phyloP scores from a whole-genome alignment of 306 rosid genomes.

The Acacia crassicarpa region DNA sequence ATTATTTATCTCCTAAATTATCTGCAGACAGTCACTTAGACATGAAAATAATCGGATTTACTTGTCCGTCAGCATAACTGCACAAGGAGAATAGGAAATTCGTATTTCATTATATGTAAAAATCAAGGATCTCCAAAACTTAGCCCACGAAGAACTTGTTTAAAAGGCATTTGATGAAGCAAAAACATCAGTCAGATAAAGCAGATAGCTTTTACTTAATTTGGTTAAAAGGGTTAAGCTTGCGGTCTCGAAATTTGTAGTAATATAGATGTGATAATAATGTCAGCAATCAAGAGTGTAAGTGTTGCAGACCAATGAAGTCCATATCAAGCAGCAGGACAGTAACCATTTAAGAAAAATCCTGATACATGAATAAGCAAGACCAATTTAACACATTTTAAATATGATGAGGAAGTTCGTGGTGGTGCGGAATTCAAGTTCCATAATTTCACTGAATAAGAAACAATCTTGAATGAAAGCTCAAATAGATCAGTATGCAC shows the following conservation, averaged over 20 bases:
- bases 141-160: background rate
- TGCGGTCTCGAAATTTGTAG: background rate
- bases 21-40: background rate
- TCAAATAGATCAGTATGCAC: conserved; percentile 10
- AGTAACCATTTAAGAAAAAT: background rate
- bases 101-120: background rate
- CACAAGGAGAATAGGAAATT: background rate
- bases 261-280: background rate
- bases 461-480: background rate
- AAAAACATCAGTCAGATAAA: background rate
- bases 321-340: background rate
- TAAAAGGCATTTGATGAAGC: background rate
- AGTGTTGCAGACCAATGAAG: background rate
- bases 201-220: no score
- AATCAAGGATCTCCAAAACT: background rate
- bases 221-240: background rate
- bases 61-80: background rate
- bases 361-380: background rate
- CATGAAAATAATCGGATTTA: background rate
- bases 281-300: background rate
- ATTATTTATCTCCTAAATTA: background rate
- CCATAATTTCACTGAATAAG: background rate
- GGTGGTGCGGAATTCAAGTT: background rate
- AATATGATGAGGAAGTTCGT: background rate
- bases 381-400: background rate